Evolutionary conservation across 169 alveolate genomes (phyloP).

Genomic region (Amoebophrya sp.): DNA sequence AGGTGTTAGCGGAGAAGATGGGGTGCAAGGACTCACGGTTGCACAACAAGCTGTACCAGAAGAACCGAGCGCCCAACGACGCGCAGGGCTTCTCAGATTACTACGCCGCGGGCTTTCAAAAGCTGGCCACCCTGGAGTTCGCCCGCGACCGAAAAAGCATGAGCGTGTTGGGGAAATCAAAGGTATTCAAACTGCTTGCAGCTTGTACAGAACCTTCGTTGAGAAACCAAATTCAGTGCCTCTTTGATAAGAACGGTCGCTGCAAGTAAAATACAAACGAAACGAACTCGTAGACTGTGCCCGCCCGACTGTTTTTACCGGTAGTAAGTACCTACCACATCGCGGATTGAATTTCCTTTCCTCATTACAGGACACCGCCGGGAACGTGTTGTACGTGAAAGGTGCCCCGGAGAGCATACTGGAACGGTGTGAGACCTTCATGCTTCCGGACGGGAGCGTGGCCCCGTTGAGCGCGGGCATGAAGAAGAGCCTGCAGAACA

Average conservation of each 20-base stretch:
- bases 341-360: too few species aligned
- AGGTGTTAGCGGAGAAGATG: constrained; percentile 64
- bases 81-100: constrained; percentile 50
- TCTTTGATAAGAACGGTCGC: too few species aligned
- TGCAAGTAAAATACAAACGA: too few species aligned
- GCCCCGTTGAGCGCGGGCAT: constrained; percentile 64
- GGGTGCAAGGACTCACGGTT: constrained; percentile 60
- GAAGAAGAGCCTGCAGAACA: constrained; percentile 60
- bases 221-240: too few species aligned
- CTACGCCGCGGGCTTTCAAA: constrained; percentile 51
- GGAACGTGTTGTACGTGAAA: constrained; percentile 79
- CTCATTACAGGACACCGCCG: constrained; percentile 50
- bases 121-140: constrained; percentile 88
- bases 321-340: too few species aligned
- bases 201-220: too few species aligned
- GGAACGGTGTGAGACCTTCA: constrained; percentile 62
- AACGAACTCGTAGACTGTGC: too few species aligned
- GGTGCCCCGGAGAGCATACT: constrained; percentile 99
- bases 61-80: constrained; percentile 41
- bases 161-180: constrained; percentile 64
- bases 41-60: constrained; percentile 32
- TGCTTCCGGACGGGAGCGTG: constrained; percentile 72
- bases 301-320: too few species aligned
- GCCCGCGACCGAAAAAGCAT: constrained; percentile 92
- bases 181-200: too few species aligned